Evolutionary conservation across 306 rosid genomes (phyloP).

Genomic region (Nissolia schottii): DNA sequence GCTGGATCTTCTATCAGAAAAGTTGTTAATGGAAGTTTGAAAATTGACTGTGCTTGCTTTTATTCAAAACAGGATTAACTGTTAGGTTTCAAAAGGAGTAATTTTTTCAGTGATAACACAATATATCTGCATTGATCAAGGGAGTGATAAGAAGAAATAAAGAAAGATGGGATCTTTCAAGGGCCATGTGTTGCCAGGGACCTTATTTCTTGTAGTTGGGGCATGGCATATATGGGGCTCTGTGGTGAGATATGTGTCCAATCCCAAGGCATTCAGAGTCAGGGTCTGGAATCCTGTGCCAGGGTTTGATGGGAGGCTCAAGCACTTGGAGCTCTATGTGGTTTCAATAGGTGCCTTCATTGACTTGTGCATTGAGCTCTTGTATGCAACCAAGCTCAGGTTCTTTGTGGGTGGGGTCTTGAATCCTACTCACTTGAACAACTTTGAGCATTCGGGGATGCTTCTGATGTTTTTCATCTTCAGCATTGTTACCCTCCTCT

Average conservation of each 20-base stretch:
- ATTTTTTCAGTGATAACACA: no score
- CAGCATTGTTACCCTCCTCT: slow-evolving; percentile 54
- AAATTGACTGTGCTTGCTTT: slow-evolving; percentile 15
- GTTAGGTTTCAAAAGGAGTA: slow-evolving; percentile 9
- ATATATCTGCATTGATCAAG: no score
- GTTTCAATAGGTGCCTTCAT: slow-evolving; percentile 69
- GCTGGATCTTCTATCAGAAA: no score
- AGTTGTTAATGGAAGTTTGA: no score
- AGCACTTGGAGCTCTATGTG: slow-evolving; percentile 80
- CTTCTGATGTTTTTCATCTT: slow-evolving; percentile 95
- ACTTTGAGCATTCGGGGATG: slow-evolving; percentile 95
- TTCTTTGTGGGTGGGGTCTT: slow-evolving; percentile 65
- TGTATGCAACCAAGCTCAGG: slow-evolving; percentile 87
- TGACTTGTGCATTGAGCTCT: slow-evolving; percentile 86
- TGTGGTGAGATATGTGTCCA: slow-evolving; percentile 50
- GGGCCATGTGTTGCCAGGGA: slow-evolving; percentile 94
- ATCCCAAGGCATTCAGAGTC: slow-evolving; percentile 54
- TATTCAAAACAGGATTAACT: slow-evolving; percentile 7
- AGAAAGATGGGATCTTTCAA: slow-evolving; percentile 87
- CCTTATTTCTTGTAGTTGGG: slow-evolving; percentile 83
- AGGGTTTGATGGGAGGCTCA: slow-evolving; percentile 77
- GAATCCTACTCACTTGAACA: slow-evolving; percentile 88
- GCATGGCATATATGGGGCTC: slow-evolving; percentile 88
- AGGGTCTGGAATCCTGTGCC: slow-evolving; percentile 77
- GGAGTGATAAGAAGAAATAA: background rate